Evolutionary conservation across 2,329 filamentous ascomycete genomes (phyloP).

Genomic region (Pezicula radicicola): DNA sequence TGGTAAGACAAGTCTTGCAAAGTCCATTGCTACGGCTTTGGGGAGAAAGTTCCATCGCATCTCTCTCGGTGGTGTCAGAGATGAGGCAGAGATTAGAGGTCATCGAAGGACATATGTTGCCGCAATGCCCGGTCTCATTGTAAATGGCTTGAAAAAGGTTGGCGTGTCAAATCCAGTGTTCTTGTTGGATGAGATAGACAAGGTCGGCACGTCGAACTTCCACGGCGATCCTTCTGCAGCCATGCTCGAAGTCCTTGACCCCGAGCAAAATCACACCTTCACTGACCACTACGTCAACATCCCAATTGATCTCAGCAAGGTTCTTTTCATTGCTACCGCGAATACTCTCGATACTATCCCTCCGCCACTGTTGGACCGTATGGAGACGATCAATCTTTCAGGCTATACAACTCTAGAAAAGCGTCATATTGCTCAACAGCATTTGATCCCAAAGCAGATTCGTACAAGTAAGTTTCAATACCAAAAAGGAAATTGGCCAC

Average conservation of each 20-base stretch:
- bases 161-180: conserved; percentile 95
- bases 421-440: conserved; percentile 86
- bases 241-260: conserved; percentile 96
- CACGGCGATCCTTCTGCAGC: conserved; percentile 95
- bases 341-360: conserved; percentile 95
- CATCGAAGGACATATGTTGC: conserved; percentile 95
- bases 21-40: conserved; percentile 86
- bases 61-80: conserved; percentile 89
- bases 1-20: conserved; percentile 92
- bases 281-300: conserved; percentile 96
- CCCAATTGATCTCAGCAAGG: conserved; percentile 92
- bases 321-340: conserved; percentile 95
- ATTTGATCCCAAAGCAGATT: conserved; percentile 96
- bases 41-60: conserved; percentile 97
- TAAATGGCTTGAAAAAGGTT: conserved; percentile 91
- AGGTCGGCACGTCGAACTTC: conserved; percentile 82
- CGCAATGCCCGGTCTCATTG: conserved; percentile 96
- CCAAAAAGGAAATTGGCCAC: background rate
- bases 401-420: conserved; percentile 98
- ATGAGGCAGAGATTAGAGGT: conserved; percentile 95
- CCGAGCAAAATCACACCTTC: conserved; percentile 94
- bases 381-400: conserved; percentile 92
- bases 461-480: conserved; percentile 54
- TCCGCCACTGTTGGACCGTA: conserved; percentile 87
- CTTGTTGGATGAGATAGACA: conserved; percentile 96